phyloP scores from a whole-genome alignment of 192 early-diverging fungal genomes.

The Lobosporangium transversale region DNA sequence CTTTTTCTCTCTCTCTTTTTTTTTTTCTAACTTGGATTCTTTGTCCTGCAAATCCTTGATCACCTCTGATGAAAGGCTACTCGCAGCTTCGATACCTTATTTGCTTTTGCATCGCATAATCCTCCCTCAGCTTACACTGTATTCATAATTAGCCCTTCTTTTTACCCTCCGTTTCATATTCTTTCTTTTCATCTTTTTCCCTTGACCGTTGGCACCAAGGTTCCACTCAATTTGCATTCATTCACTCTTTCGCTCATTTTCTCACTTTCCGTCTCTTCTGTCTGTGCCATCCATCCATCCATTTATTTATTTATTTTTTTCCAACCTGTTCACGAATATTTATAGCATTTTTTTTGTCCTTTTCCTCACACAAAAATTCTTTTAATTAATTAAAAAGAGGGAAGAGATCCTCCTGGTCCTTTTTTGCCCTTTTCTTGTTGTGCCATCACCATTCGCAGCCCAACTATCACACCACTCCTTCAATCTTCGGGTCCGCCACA shows the following conservation, averaged over 20 bases:
- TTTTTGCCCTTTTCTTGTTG: no score
- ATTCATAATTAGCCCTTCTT: no score
- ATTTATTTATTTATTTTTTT: no score
- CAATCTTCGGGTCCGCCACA: conserved; percentile 2
- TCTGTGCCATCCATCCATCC: no score
- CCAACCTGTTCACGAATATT: no score
- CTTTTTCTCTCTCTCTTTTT: background rate
- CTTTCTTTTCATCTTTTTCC: no score
- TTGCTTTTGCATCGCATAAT: no score
- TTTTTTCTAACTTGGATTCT: background rate
- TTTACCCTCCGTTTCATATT: no score
- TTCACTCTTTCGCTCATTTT: background rate
- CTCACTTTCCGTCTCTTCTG: no score
- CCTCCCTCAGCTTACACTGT: background rate
- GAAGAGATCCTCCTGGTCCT: background rate
- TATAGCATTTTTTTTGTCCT: background rate
- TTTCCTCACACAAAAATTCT: no score
- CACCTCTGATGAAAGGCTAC: background rate
- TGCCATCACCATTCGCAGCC: conserved; percentile 28
- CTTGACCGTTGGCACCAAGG: no score
- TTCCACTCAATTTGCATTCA: background rate
- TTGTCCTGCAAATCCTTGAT: background rate
- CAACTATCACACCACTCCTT: conserved; percentile 26
- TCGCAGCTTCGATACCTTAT: background rate
- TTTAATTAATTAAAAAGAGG: background rate